Evolutionary conservation across 768 basidiomycete genomes (phyloP), one percentile per base, ranked within the genome.

Genomic region (Lactifluus rugatus): DNA sequence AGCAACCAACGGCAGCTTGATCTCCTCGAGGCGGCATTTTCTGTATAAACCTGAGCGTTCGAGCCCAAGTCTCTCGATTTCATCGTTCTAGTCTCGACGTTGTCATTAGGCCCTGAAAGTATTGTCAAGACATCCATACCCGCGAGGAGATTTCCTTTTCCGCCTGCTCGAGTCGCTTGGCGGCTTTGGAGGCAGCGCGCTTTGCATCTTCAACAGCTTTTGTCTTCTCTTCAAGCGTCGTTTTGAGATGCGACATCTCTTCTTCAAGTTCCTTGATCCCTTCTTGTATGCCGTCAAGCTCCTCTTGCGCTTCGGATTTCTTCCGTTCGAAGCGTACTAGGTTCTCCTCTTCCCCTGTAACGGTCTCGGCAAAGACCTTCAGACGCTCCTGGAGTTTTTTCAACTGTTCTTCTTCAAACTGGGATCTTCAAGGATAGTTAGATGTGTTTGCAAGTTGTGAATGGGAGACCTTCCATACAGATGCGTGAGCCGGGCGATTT

Each of bases 21-120:
- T 87, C 65, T 96, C 93, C 62, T 99, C 96, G 45, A 99, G 76
- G 62, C 93, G 82, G 71, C 95, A 97, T 67, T 89, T 90, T 16
- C 94, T 82, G 69, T 97, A 98, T 47, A 89, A 79, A 0, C 85
- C 76, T 23, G 92, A 89, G 23, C 95, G 78, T 66, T 97, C 94
- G 47, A 91, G 76, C 0, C 84, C 85, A 26, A 87, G 72, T 67
- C 89, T 91, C 70, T 93, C 91, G 58, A 96, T 96, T 66, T 93
- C 89, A 69, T 95, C 94, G 64, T 88, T 89, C 85, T 86, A 60
- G 6, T 26, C 8, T 11, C 14, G 11, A 17, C 37, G 3, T 54
- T 58, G 51, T 36, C 39, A 44, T 48, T 6, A 21, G 14, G 64
- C 26, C 26, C 17, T 14, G 39, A 42, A 32, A 11, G 26, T 4